phyloP scores from a whole-genome alignment of 2,329 filamentous ascomycete genomes.

The Helicocarpus griseus region DNA sequence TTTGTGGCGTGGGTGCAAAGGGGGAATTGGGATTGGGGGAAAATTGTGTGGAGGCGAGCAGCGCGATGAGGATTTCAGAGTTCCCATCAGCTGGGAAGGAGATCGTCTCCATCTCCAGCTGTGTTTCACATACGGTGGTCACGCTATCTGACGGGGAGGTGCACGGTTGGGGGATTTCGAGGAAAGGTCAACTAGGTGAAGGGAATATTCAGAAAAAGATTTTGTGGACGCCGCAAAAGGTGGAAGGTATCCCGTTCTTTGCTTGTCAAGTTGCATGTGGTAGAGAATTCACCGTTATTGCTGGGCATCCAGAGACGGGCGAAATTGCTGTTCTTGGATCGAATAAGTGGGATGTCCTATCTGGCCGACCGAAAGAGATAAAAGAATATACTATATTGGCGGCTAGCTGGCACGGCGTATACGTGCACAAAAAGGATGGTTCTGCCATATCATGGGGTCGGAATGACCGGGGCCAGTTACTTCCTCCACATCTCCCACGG shows the following conservation, averaged over 20 bases:
- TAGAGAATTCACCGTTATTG: constrained; percentile 72
- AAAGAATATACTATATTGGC: constrained; percentile 57
- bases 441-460: constrained; percentile 66
- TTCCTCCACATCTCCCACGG: constrained; percentile 51
- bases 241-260: constrained; percentile 51
- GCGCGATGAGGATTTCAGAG: constrained; percentile 42
- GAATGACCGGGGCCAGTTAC: constrained; percentile 73
- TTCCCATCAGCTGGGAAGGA: constrained; percentile 54
- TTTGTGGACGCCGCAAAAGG: constrained; percentile 51
- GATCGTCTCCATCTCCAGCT: constrained; percentile 58
- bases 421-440: constrained; percentile 55
- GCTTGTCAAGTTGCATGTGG: constrained; percentile 64
- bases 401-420: constrained; percentile 76
- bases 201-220: constrained; percentile 38
- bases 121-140: constrained; percentile 67
- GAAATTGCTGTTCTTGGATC: constrained; percentile 59
- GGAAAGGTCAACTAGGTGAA: constrained; percentile 72
- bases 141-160: constrained; percentile 66
- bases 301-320: constrained; percentile 46
- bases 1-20: constrained; percentile 56
- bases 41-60: constrained; percentile 17
- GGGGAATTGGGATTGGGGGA: constrained; percentile 62
- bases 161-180: constrained; percentile 80
- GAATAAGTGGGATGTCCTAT: constrained; percentile 61
- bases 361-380: constrained; percentile 44